These are phyloP conservation scores for Tylopilus plumbeoviolaceoides DNA, from an alignment of 768 basidiomycete species.

Conservation along the genomic window DNA sequence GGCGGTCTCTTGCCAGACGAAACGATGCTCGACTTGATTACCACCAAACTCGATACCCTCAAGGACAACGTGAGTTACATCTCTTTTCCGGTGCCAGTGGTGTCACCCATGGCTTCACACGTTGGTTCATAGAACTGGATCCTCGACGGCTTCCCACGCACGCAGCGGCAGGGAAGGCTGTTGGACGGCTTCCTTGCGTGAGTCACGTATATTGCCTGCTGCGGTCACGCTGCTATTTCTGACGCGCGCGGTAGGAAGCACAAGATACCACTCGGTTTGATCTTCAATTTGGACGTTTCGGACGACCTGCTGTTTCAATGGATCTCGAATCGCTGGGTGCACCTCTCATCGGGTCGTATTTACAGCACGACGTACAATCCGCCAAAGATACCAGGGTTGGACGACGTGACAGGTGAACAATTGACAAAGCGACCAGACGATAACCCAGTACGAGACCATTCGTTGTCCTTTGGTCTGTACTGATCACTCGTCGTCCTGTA, in stretches of 20 bases:
- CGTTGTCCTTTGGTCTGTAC: neutral
- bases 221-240: neutral
- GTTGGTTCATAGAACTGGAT: conserved; percentile 68
- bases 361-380: conserved; percentile 87
- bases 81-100: neutral
- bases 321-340: conserved; percentile 84
- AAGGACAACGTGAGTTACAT: conserved; percentile 52
- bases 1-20: conserved; percentile 78
- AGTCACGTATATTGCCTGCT: conserved; percentile 15
- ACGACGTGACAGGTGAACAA: conserved; percentile 83
- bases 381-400: conserved; percentile 70
- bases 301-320: conserved; percentile 78
- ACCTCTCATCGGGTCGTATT: conserved; percentile 78
- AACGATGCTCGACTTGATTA: conserved; percentile 70
- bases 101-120: conserved; percentile 3
- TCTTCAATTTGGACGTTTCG: conserved; percentile 80
- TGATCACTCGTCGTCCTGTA: conserved; percentile 28
- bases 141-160: conserved; percentile 88
- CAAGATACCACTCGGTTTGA: conserved; percentile 63
- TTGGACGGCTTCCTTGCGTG: conserved; percentile 71
- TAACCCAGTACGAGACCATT: conserved; percentile 57
- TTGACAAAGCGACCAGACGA: conserved; percentile 81
- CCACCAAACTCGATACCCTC: conserved; percentile 61
- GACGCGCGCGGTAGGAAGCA: conserved; percentile 42
- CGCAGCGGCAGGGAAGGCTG: conserved; percentile 71